Conservation (phyloP, 805 yeast genomes). For the Nakazawaea siamensis region DNA sequence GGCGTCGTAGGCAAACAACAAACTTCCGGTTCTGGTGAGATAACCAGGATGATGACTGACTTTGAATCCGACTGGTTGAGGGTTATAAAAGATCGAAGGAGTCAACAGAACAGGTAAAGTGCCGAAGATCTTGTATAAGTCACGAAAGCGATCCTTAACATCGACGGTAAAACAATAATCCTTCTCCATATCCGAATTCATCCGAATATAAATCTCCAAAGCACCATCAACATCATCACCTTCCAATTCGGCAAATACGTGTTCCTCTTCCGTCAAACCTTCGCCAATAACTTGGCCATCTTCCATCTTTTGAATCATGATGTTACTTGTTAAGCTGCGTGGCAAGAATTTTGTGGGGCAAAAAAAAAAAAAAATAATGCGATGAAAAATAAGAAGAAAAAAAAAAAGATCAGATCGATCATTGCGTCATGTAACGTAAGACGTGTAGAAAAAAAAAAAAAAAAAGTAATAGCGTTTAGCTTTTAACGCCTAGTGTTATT, state of each 20-base stretch:
- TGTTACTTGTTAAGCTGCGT: no score
- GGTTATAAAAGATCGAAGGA: constrained; percentile 69
- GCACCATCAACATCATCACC: constrained; percentile 12
- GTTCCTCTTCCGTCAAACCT: constrained; percentile 3
- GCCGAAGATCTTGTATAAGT: constrained; percentile 53
- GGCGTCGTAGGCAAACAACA: constrained; percentile 60
- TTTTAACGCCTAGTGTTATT: no score
- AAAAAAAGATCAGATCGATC: no score
- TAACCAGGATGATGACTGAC: constrained; percentile 67
- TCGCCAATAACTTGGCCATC: not conserved
- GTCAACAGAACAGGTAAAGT: constrained; percentile 66
- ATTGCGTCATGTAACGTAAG: no score
- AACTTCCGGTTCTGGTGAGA: constrained; percentile 74
- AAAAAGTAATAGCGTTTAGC: no score
- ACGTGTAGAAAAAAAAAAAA: no score
- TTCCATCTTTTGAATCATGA: no score
- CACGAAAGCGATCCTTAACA: constrained; percentile 47
- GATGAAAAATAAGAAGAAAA: no score
- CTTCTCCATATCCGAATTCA: constrained; percentile 77
- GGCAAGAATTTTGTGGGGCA: no score
- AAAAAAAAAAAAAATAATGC: no score
- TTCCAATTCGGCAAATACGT: constrained; percentile 9
- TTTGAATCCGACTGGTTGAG: constrained; percentile 55
- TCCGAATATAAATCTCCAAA: constrained; percentile 59
- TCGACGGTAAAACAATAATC: constrained; percentile 85